A percentile compares a stretch with the other conserved stretches of the same genome.
These are phyloP conservation scores for Monosporascus sp. DNA, from an alignment of 2,329 filamentous ascomycete species.

Conservation along the genomic window DNA sequence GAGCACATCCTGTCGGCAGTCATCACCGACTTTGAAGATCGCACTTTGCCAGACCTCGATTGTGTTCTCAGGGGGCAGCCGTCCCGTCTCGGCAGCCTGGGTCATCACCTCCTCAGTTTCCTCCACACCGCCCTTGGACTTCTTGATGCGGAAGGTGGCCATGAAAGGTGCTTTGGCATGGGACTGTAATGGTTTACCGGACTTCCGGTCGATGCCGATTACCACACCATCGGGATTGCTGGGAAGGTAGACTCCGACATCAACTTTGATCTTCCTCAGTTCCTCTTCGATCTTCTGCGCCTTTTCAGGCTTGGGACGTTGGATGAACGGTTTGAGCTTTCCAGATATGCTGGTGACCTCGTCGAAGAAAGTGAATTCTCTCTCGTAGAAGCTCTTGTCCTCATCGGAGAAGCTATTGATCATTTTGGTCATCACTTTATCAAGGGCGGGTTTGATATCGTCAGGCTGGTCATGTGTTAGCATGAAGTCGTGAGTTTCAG, in stretches of 20 bases:
- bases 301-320: constrained; percentile 89
- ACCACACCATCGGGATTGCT: constrained; percentile 97
- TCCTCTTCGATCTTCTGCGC: constrained; percentile 99
- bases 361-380: constrained; percentile 96
- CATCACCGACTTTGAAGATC: constrained; percentile 99
- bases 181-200: constrained; percentile 92
- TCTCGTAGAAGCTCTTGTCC: constrained; percentile 84
- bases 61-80: constrained; percentile 43
- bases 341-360: constrained; percentile 95
- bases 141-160: constrained; percentile 96
- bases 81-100: constrained; percentile 37
- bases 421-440: constrained; percentile 82
- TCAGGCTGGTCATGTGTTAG: constrained; percentile 58
- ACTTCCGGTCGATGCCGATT: constrained; percentile 96
- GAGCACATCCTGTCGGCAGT: constrained; percentile 94
- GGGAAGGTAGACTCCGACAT: constrained; percentile 93
- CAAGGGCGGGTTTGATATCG: constrained; percentile 85
- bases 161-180: constrained; percentile 99
- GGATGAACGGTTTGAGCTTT: constrained; percentile 90
- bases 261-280: constrained; percentile 92
- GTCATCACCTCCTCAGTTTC: constrained; percentile 49
- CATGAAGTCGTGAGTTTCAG: not conserved
- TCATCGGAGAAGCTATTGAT: constrained; percentile 73
- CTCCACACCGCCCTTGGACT: constrained; percentile 55
- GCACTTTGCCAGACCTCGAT: constrained; percentile 98